phyloP scores from a whole-genome alignment of 2,329 filamentous ascomycete genomes.

The Diaporthe citrichinensis region DNA sequence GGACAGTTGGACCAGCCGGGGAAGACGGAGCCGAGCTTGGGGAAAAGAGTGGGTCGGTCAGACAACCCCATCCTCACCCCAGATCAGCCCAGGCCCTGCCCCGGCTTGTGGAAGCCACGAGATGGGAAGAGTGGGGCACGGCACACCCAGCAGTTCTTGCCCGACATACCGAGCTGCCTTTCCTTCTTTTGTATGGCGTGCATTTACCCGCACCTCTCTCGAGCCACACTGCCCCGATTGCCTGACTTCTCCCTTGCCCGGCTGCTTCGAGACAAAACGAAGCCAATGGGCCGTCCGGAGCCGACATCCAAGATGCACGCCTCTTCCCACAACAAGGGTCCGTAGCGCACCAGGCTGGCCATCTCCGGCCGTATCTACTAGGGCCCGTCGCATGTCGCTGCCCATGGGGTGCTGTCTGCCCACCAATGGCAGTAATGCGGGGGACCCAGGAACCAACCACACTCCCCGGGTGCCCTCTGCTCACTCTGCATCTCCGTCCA shows the following conservation, averaged over 20 bases:
- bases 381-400: conserved; percentile 6
- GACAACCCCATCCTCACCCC: conserved; percentile 30
- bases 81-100: conserved; percentile 14
- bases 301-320: conserved; percentile 15
- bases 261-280: not conserved
- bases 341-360: not conserved
- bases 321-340: not conserved
- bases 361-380: not conserved
- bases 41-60: conserved; percentile 11
- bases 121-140: not conserved
- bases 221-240: conserved; percentile 3
- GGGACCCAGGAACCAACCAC: conserved; percentile 15
- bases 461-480: not conserved
- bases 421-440: conserved; percentile 31
- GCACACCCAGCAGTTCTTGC: not conserved
- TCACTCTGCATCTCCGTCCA: conserved; percentile 20
- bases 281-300: conserved; percentile 30
- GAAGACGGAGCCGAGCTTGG: conserved; percentile 41
- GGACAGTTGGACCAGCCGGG: conserved; percentile 20
- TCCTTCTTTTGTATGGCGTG: not conserved
- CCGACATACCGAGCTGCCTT: conserved; percentile 9
- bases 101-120: not conserved
- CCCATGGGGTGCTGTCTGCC: conserved; percentile 6
- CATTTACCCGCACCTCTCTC: conserved; percentile 34
- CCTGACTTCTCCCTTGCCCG: not conserved